A percentile compares a stretch with the other conserved stretches of the same genome.
These are phyloP conservation scores for Beauveria brongniartii DNA, from an alignment of 2,329 filamentous ascomycete genomes.

Conservation along the genomic window DNA sequence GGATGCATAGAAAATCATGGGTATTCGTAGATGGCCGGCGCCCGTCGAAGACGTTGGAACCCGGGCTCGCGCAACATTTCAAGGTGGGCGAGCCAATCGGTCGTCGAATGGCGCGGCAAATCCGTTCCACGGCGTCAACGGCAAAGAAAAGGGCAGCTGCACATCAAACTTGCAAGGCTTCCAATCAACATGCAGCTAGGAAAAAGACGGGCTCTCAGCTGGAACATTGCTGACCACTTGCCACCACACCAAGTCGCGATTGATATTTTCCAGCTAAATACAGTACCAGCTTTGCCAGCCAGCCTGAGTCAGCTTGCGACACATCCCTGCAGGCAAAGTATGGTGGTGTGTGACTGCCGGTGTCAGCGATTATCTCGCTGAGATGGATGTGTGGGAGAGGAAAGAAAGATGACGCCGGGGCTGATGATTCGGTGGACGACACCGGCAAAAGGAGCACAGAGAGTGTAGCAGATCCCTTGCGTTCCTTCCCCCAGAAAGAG, in stretches of 20 bases:
- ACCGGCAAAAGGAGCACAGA: not conserved
- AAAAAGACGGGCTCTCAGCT: not conserved
- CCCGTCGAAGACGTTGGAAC: not conserved
- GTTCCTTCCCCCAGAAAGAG: not conserved
- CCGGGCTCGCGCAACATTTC: not conserved
- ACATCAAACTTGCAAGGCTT: not conserved
- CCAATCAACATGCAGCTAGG: not conserved
- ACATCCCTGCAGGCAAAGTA: not conserved
- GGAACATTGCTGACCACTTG: not conserved
- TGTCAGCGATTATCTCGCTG: constrained; percentile 3
- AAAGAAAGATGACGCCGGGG: not conserved
- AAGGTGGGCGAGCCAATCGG: not conserved
- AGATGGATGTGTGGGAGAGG: not conserved
- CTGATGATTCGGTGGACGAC: not conserved
- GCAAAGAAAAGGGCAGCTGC: not conserved
- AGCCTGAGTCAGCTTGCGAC: constrained; percentile 7
- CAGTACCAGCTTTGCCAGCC: not conserved
- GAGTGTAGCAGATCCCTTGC: not conserved
- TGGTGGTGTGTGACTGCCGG: not conserved
- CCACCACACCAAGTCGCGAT: not conserved
- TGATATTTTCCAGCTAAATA: not conserved
- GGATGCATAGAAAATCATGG: not conserved
- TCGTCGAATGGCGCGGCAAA: not conserved
- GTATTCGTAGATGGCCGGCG: not conserved
- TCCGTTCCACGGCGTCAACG: not conserved